Evolutionary conservation across 1,139 yeast genomes (phyloP), one percentile per base, ranked within the genome.

Genomic region (Hemisphaericaspora subhashii): DNA sequence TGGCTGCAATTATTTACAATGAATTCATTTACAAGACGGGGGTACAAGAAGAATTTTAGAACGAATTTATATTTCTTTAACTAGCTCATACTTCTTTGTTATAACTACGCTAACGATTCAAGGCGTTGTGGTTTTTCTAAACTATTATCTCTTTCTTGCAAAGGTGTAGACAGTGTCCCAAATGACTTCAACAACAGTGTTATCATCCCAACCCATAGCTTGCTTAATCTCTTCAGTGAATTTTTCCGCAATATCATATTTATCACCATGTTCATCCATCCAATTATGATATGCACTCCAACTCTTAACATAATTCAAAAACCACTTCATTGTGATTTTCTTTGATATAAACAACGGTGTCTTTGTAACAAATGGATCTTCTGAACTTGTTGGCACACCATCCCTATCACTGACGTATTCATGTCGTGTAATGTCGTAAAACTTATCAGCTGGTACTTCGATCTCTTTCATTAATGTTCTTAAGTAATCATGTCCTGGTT

Each of bases 251-350:
- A 73, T 57, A 48, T 74, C 75, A 28, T 48, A 50, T 26, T 57
- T 50, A 25, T 48, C 48, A 1, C 62, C 60, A 31, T 64, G 57
- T n/a, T 52, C 58, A 36, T 62, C 60, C 55, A 71, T 71, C 89
- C 94, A 86, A 11, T 69, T 66, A 55, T 82, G 86, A 53, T 81
- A 81, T 5, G 86, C 80, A 52, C 92, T 83, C 78, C 83, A 81
- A 4, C 90, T 81, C 35, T 68, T 65, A 27, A 82, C 66, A 50
- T 84, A 82, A 6, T 62, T 62, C 15, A 64, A 57, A 48, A 75
- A 76, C 29, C 69, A 70, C 5, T 48, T 53, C 42, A 85, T 51
- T 1, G 75, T 66, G 41, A 75, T 62, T 3, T 55, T 55, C 44
- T 67, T 74, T 27, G 61, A 60, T 39, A 78, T 68, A 30, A 59